Evolutionary conservation across 2,329 filamentous ascomycete species (phyloP).

Genomic region (Exophiala sp.): DNA sequence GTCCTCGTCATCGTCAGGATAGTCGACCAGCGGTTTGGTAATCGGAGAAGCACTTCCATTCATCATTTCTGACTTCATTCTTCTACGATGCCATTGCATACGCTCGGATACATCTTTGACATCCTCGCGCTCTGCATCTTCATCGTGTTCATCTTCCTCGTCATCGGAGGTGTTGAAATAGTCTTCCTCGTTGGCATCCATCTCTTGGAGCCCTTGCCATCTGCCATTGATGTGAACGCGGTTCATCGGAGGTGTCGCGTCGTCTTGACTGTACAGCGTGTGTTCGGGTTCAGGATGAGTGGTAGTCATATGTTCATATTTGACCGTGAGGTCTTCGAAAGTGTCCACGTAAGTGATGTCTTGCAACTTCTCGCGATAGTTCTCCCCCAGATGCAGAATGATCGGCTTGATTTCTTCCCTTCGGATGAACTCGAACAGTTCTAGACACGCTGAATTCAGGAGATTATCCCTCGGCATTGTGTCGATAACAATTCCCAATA

Average conservation of each 20-base stretch:
- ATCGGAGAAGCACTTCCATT: conserved; percentile 62
- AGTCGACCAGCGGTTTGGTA: conserved; percentile 78
- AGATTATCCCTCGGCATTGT: conserved; percentile 92
- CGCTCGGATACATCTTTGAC: conserved; percentile 18
- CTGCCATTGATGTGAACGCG: conserved; percentile 53
- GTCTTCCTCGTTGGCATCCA: conserved; percentile 82
- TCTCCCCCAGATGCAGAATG: conserved; percentile 78
- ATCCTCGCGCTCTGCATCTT: conserved; percentile 22
- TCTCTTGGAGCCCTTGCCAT: conserved; percentile 72
- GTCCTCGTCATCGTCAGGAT: conserved; percentile 79
- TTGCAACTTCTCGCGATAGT: conserved; percentile 73
- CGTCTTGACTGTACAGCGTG: conserved; percentile 66
- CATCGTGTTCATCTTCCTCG: conserved; percentile 64
- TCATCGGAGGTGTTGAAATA: conserved; percentile 92
- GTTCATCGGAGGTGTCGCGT: conserved; percentile 49
- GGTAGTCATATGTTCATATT: conserved; percentile 75
- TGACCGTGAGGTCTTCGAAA: conserved; percentile 70
- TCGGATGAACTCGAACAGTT: conserved; percentile 88
- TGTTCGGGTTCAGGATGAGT: conserved; percentile 60
- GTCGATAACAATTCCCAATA: conserved; percentile 76
- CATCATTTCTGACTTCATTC: conserved; percentile 30
- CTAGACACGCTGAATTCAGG: conserved; percentile 86
- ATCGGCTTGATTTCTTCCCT: conserved; percentile 77
- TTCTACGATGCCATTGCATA: conserved; percentile 24
- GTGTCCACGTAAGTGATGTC: conserved; percentile 78